A percentile compares a stretch with the other conserved stretches of the same genome.
phyloP scores from a whole-genome alignment of 176 grass and related monocot species.

The Microstegium vimineum region DNA sequence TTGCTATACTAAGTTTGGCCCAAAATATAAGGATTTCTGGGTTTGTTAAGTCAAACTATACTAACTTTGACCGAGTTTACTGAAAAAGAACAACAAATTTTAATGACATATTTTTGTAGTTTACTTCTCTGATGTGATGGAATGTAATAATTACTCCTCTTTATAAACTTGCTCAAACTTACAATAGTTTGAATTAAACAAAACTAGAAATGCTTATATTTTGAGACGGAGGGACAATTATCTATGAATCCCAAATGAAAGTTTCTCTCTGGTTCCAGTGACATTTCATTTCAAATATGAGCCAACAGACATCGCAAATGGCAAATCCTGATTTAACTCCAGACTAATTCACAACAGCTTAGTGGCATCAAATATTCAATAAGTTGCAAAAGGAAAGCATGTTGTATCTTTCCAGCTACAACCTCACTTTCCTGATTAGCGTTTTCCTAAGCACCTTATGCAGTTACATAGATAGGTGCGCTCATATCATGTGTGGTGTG shows the following conservation, averaged over 20 bases:
- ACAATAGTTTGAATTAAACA: background rate
- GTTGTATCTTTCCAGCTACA: background rate
- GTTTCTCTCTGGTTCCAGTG: background rate
- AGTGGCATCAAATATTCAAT: background rate
- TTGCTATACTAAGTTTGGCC: too few relatives aligned
- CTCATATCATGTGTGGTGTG: background rate
- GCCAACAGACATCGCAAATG: background rate
- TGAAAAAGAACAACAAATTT: background rate
- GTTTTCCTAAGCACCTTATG: background rate
- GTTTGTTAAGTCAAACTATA: background rate
- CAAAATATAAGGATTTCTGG: background rate
- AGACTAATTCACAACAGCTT: background rate
- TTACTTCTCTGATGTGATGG: background rate
- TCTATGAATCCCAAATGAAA: background rate
- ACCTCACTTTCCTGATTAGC: background rate
- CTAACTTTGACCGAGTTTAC: background rate
- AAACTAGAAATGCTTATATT: background rate
- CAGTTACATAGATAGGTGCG: background rate
- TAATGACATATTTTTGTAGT: background rate
- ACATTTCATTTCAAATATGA: background rate
- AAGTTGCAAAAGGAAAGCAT: background rate
- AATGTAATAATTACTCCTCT: background rate
- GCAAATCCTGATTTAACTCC: background rate
- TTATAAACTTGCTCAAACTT: background rate
- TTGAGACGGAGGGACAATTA: background rate